Base-by-base conservation (phyloP, 345 rosid species). In the Geranium rotundifolium region DNA sequence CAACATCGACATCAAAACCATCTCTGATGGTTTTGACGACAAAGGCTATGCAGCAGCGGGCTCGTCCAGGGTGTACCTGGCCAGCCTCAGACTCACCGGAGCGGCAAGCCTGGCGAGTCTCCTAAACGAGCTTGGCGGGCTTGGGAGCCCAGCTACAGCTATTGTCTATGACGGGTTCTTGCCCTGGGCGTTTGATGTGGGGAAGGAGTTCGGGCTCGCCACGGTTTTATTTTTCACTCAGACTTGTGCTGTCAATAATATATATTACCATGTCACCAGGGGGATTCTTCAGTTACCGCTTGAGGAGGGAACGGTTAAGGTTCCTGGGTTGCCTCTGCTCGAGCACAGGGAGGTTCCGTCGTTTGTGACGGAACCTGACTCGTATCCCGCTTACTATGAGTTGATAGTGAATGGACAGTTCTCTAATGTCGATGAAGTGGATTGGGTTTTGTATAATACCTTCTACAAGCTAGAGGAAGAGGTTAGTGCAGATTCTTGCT, bases 21-120 rank as follows among this genome's bases (percentile, higher is more conserved):
- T 77, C 29, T 80, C 84, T 5, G 79, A 80, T 12, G 80, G 84
- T 50, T 72, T 46, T 15, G 78, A 80, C 29, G 63, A 67, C 27
- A 72, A 71, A 0, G 78, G 77, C 8, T 5, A 4, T 1, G 52
- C 31, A 0, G 29, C 52, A 4, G 81, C 77, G 17, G 79, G 65
- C 30, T 16, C 29, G 39, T 17, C 7, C n/a, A 41, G 12, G 23
- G 69, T 56, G 14, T 65, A 58, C 57, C 54, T 57, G 34, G 37
- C 16, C 0, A 69, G 61, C 71, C 7, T 57, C 12, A 50, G 62
- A 1, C 59, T 57, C 14, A 69, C 68, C 54, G 75, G 76, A 17
- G 59, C 70, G 0, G 29, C 63, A 63, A 72, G 71, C 29, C 65
- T 80, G 14, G 5, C 19, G 0, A n/a, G 62, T 29, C 71, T 76